Evolutionary conservation across 2,329 filamentous ascomycete genomes (phyloP).

Genomic region (Juglanconis oblonga): DNA sequence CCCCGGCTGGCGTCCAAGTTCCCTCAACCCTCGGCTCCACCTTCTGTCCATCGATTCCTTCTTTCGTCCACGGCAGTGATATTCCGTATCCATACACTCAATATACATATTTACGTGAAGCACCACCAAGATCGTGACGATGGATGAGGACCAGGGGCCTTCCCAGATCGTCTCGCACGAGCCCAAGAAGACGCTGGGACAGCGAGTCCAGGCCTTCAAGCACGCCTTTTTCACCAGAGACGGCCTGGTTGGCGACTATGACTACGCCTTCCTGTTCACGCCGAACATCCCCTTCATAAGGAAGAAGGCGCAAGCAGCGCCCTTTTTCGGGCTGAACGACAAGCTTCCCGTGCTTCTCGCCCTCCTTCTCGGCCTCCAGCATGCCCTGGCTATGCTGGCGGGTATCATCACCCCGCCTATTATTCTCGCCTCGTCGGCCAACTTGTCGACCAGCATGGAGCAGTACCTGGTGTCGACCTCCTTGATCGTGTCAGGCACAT

Average conservation of each 20-base stretch:
- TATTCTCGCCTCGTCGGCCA: slow-evolving; percentile 63
- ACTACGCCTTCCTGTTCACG: slow-evolving; percentile 85
- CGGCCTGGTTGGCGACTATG: slow-evolving; percentile 80
- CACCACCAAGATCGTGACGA: slow-evolving; percentile 24
- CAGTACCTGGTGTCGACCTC: slow-evolving; percentile 79
- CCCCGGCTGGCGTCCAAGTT: too few species aligned
- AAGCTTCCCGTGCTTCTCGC: slow-evolving; percentile 72
- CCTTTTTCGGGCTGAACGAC: slow-evolving; percentile 83
- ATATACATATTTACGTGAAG: neutral
- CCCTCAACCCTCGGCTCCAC: neutral
- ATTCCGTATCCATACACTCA: neutral
- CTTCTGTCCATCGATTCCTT: neutral
- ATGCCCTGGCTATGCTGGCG: slow-evolving; percentile 73
- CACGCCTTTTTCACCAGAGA: slow-evolving; percentile 56
- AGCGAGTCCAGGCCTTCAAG: slow-evolving; percentile 30
- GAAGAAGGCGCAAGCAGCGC: slow-evolving; percentile 54
- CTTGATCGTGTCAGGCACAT: slow-evolving; percentile 73
- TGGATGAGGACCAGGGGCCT: slow-evolving; percentile 57
- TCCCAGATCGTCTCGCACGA: slow-evolving; percentile 44
- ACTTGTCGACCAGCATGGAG: slow-evolving; percentile 57
- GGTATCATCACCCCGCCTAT: slow-evolving; percentile 77
- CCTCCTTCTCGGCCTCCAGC: slow-evolving; percentile 74
- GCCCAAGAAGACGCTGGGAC: slow-evolving; percentile 31
- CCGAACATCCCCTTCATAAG: slow-evolving; percentile 82
- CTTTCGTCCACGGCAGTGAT: neutral